Evolutionary conservation across 164 flowering plant genomes (phyloP).

Genomic region (Annona cherimola): DNA sequence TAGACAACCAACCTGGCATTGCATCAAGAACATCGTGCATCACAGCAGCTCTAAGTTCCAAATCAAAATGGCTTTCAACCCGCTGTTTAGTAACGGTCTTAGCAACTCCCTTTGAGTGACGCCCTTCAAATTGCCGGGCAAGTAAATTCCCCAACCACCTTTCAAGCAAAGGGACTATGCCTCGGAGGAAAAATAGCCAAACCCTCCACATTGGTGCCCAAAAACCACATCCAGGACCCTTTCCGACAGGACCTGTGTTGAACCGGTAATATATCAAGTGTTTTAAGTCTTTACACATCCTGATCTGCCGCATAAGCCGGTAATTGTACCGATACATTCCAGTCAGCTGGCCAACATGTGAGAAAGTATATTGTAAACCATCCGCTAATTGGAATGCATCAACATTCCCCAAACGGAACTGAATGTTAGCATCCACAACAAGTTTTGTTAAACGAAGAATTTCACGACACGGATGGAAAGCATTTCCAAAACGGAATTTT

Average conservation of each 20-base stretch:
- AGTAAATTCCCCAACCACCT: conserved; percentile 97
- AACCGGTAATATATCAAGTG: conserved; percentile 96
- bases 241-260: conserved; percentile 99
- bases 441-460: conserved; percentile 92
- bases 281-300: conserved; percentile 99
- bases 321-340: conserved; percentile 99
- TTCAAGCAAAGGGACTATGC: conserved; percentile 92
- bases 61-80: conserved; percentile 97
- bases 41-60: conserved; percentile 99
- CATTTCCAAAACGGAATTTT: conserved; percentile 98
- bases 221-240: conserved; percentile 99
- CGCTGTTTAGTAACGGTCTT: conserved; percentile 99
- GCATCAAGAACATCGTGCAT: conserved; percentile 99
- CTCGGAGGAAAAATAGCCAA: conserved; percentile 97
- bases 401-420: conserved; percentile 96
- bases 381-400: conserved; percentile 99
- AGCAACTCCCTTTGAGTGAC: conserved; percentile 98
- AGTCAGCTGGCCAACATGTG: conserved; percentile 99
- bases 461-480: conserved; percentile 98
- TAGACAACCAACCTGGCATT: conserved; percentile 68
- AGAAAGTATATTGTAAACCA: conserved; percentile 94
- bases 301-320: conserved; percentile 92
- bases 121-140: conserved; percentile 97
- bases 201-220: conserved; percentile 99
- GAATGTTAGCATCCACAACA: conserved; percentile 98